Evolutionary conservation across 257 asterid genomes (phyloP).

Genomic region (Fraxinus anomala): DNA sequence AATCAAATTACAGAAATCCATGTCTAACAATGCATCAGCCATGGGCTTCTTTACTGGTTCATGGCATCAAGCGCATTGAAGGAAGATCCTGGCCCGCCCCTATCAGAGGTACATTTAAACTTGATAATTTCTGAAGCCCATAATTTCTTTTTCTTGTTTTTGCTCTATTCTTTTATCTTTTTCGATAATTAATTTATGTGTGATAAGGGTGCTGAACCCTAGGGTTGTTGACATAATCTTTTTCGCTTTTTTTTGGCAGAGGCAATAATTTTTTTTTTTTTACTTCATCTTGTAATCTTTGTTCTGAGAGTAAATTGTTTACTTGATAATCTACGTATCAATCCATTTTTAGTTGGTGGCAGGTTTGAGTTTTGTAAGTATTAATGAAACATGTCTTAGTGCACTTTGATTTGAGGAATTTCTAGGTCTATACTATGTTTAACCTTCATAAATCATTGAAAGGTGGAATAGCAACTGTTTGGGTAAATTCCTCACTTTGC

Average conservation of each 20-base stretch:
- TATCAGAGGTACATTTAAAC: slow-evolving; percentile 45
- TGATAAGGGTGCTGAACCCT: background rate
- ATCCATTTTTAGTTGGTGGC: background rate
- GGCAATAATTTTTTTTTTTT: background rate
- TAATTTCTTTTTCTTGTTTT: background rate
- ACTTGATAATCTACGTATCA: background rate
- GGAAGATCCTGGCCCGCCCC: slow-evolving; percentile 99
- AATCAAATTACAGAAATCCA: slow-evolving; percentile 67
- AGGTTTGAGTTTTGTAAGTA: background rate
- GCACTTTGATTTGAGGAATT: background rate
- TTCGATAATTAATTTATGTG: background rate
- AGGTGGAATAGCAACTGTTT: background rate
- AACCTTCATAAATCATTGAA: background rate
- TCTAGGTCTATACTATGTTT: background rate
- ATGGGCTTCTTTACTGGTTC: slow-evolving; percentile 92
- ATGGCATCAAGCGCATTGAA: slow-evolving; percentile 92
- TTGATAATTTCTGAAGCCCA: background rate
- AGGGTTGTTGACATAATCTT: slow-evolving; percentile 6
- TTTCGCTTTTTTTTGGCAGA: slow-evolving; percentile 9
- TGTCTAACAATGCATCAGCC: slow-evolving; percentile 98
- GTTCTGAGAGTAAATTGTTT: background rate
- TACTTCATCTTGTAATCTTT: background rate
- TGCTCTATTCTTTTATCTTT: background rate
- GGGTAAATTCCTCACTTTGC: background rate
- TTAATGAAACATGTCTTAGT: background rate